These are phyloP conservation scores for Parasarocladium wereldwijsianum DNA, from an alignment of 2,329 filamentous ascomycete genomes.

Conservation along the genomic window DNA sequence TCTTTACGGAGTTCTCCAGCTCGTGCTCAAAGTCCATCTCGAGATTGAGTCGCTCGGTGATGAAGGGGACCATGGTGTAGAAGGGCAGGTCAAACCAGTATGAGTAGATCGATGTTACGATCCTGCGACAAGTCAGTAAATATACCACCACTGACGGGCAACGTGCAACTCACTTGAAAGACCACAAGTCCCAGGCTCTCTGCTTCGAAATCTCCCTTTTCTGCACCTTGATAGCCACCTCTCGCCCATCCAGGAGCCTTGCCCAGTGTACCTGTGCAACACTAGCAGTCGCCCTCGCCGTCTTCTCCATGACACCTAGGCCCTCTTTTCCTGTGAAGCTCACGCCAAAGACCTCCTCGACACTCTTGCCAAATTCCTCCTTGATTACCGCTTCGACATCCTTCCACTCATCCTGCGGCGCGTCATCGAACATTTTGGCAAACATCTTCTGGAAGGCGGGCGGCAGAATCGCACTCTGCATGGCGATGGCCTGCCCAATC, in stretches of 20 bases:
- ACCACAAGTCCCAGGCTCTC: conserved; percentile 89
- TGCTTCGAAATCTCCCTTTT: conserved; percentile 88
- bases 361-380: conserved; percentile 75
- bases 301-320: conserved; percentile 47
- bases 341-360: conserved; percentile 86
- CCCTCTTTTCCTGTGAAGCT: conserved; percentile 61
- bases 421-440: conserved; percentile 91
- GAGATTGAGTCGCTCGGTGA: conserved; percentile 77
- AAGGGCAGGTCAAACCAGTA: conserved; percentile 87
- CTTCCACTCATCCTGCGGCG: conserved; percentile 79
- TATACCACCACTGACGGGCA: neutral
- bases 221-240: conserved; percentile 93
- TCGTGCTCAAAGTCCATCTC: conserved; percentile 95
- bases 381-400: conserved; percentile 74
- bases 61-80: conserved; percentile 81
- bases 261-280: conserved; percentile 98
- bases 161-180: conserved; percentile 56
- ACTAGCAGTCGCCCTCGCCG: conserved; percentile 62
- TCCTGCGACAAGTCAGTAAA: conserved; percentile 27
- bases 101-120: conserved; percentile 70
- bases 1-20: conserved; percentile 72
- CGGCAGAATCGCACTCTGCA: conserved; percentile 90
- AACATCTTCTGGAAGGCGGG: conserved; percentile 97
- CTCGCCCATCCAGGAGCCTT: conserved; percentile 65
- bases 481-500: conserved; percentile 94